Conservation (phyloP, 2,329 filamentous ascomycete species). For the Aspergillus novofumigatus region DNA sequence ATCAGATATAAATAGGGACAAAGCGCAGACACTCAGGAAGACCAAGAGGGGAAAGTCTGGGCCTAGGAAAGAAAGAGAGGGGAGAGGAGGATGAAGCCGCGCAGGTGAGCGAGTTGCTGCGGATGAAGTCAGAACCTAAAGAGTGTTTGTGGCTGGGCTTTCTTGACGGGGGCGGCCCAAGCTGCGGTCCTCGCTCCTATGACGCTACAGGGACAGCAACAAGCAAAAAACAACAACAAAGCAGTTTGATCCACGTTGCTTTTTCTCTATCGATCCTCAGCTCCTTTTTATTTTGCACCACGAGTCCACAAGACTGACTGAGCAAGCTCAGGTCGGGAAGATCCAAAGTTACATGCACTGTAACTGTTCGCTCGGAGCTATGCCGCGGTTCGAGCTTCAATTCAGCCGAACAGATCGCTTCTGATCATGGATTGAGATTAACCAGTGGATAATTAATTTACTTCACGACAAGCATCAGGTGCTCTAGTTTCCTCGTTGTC, state of each 20-base stretch:
- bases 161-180: constrained; percentile 2
- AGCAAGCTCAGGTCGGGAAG: neutral
- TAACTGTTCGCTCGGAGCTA: neutral
- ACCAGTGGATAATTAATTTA: neutral
- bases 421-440: neutral
- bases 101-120: neutral
- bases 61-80: neutral
- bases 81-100: constrained; percentile 5
- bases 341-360: neutral
- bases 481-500: neutral
- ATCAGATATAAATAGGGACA: constrained; percentile 6
- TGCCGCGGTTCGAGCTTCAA: neutral
- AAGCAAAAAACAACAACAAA: neutral
- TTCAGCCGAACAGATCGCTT: neutral
- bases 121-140: constrained; percentile 11
- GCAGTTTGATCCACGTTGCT: neutral
- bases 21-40: constrained; percentile 7
- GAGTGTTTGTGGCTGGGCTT: constrained; percentile 2
- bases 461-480: neutral
- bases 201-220: neutral
- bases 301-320: neutral
- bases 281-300: neutral
- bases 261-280: neutral
- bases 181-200: neutral
- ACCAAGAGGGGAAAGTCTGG: constrained; percentile 2